A percentile compares a stretch with the other conserved stretches of the same genome.
phyloP scores from a whole-genome alignment of 1,284 basidiomycete genomes.

The Pseudozyma tsukubaensis region DNA sequence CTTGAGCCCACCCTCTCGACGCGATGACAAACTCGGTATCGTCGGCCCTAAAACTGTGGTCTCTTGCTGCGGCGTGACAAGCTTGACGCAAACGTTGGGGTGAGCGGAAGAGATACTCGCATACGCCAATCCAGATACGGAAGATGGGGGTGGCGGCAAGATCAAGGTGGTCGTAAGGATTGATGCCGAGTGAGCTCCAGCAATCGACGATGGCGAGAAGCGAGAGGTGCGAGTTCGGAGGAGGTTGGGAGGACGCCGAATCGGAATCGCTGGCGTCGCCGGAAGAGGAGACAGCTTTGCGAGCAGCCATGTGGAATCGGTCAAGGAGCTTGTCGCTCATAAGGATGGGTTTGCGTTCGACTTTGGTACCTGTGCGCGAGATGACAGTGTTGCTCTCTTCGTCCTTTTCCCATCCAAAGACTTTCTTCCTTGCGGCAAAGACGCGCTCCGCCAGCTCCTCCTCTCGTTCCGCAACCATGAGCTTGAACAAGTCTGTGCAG shows the following conservation, averaged over 20 bases:
- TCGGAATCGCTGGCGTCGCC: slow-evolving; percentile 26
- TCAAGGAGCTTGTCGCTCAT: slow-evolving; percentile 88
- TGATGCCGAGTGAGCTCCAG: slow-evolving; percentile 88
- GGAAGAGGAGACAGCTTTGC: slow-evolving; percentile 59
- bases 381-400: slow-evolving; percentile 55
- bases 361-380: slow-evolving; percentile 42
- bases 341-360: slow-evolving; percentile 77
- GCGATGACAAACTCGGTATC: slow-evolving; percentile 95
- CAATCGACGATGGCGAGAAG: slow-evolving; percentile 99
- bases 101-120: slow-evolving; percentile 89
- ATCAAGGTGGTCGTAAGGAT: slow-evolving; percentile 90
- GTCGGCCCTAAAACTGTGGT: slow-evolving; percentile 84
- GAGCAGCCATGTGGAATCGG: slow-evolving; percentile 82
- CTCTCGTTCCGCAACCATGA: slow-evolving; percentile 87
- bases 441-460: slow-evolving; percentile 75
- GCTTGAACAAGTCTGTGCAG: slow-evolving; percentile 89
- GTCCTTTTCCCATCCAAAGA: slow-evolving; percentile 76
- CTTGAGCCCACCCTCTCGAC: slow-evolving; percentile 84
- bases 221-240: slow-evolving; percentile 89
- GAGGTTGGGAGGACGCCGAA: slow-evolving; percentile 20
- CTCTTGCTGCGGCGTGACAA: slow-evolving; percentile 76
- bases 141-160: slow-evolving; percentile 97
- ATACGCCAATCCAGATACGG: slow-evolving; percentile 95
- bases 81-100: slow-evolving; percentile 66
- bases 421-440: slow-evolving; percentile 79